phyloP scores from a whole-genome alignment of 139 green algal species.

The Micractinium sp. region DNA sequence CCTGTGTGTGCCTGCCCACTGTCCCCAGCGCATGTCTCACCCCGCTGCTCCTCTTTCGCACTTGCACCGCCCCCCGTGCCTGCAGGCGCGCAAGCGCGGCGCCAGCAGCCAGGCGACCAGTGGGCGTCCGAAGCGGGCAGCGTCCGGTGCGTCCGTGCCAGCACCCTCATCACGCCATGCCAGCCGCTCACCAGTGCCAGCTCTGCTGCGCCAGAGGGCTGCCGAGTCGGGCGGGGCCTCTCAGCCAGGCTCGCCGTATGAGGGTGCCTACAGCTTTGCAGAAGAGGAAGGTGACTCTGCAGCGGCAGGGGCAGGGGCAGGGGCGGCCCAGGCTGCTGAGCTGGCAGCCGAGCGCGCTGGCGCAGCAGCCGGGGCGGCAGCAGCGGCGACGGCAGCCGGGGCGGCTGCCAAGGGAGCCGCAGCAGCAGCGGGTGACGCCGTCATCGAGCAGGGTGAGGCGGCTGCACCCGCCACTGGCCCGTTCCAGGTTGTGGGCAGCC shows the following conservation, averaged over 20 bases:
- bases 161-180: neutral
- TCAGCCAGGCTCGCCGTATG: neutral
- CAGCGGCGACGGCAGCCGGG: neutral
- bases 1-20: neutral
- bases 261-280: neutral
- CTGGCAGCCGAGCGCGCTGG: neutral
- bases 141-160: neutral
- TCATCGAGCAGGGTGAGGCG: neutral
- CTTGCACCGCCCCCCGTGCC: neutral
- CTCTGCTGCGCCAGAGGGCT: neutral
- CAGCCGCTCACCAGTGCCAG: conserved; percentile 13
- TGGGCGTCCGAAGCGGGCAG: neutral
- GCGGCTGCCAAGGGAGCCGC: neutral
- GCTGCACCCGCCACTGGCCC: neutral
- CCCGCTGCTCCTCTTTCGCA: neutral
- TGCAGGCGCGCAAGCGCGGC: conserved; percentile 8
- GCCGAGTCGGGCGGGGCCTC: neutral
- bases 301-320: neutral
- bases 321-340: neutral
- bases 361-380: neutral
- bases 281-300: neutral
- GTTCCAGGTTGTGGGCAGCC: neutral
- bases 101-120: neutral
- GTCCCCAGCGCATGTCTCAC: too few relatives aligned
- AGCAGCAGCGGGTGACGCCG: neutral